Base-by-base conservation (phyloP, 2,329 filamentous ascomycete genomes). In the Trichoderma brevicompactum region DNA sequence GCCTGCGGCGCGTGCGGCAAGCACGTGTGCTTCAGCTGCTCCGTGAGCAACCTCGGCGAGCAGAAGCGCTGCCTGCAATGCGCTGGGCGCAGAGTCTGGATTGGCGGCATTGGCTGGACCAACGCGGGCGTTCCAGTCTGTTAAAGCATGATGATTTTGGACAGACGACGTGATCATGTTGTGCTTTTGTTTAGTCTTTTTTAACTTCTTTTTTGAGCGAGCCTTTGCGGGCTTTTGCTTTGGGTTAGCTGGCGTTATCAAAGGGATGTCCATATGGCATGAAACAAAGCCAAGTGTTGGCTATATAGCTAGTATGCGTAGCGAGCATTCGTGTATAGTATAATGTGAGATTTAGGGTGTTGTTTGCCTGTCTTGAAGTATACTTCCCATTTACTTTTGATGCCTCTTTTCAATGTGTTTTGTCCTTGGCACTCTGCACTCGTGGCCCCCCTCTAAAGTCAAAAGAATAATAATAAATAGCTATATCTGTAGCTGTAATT, bases 11-110 rank as follows among this genome's bases (percentile, higher is more conserved):
- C 76, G 0, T 89, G 85, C 65, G 78, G 81, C 5, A 87, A 84
- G 72, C 76, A 80, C 10, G 84, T 88, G 13, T 88, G 86, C 74
- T 84, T 82, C 64, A 81, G 83, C 63, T 89, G 86, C 71, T 86
- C 85, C 0, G 79, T 88, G 46, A 86, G 83, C 67, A 85, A 85
- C 67, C 75, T 88, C 0, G 84, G 84, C 3, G 81, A 83, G 67
- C 77, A 84, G 69, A 78, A 83, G 66, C 76, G 80, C 46, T 88
- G 86, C 68, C 69, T 88, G 49, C 75, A 73, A 5, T 88, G 86
- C 69, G 83, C 83, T 0, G 80, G 80, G 8, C 73, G 73, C 50
- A 78, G 73, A 23, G 69, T 68, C 0, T 70, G 68, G 67, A 63
- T 56, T 0, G 68, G 67, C 8, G 62, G 66, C 10, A 50, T 69